Evolutionary conservation across 108 stramenopile species (phyloP), one percentile per base, ranked within the genome.

Genomic region (Skeletonema marinoi): DNA sequence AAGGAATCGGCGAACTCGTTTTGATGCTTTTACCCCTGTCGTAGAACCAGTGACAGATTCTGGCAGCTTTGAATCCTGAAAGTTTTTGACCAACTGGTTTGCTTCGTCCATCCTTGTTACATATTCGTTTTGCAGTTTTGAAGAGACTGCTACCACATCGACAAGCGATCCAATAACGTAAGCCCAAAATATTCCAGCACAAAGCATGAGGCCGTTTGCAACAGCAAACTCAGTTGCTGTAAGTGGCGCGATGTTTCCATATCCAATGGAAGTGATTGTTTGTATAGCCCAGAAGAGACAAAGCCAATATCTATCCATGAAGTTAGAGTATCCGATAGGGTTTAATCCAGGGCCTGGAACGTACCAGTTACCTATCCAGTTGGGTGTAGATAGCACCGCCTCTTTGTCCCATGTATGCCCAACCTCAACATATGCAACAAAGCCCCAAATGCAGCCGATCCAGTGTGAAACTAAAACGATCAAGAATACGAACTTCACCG

Each of bases 201-300:
- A 31, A 6, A 86, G 60, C 85, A 78, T 78, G 17, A 86, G 50
- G 8, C 44, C 14, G 32, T 74, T 68, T 25, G 68, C 72, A 25
- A 82, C 10, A 29, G 50, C 66, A 74, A 74, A 86, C 60, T 86
- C 85, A 21, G 32, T 0, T 2, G 32, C 25, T 16, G 85, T 86
- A 30, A 68, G 44, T 21, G 85, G 85, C 6, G 72, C 73, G 21
- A 86, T 56, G 35, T 79, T 86, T 7, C 85, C 81, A 78, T 86
- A 85, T 25, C 85, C 85, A 54, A 86, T 82, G 29, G 56, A 64
- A 54, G 81, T 86, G 63, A 86, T 73, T 54, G 76, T 70, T 60
- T 86, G 85, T n/a, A 86, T 68, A 19, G 75, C 61, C 85, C 85
- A 86, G 56, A 86, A 86, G 42, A 86, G 80, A 36, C 73, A 81